phyloP scores from a whole-genome alignment of 2,329 filamentous ascomycete species.

The Chaetomiaceae sp. region DNA sequence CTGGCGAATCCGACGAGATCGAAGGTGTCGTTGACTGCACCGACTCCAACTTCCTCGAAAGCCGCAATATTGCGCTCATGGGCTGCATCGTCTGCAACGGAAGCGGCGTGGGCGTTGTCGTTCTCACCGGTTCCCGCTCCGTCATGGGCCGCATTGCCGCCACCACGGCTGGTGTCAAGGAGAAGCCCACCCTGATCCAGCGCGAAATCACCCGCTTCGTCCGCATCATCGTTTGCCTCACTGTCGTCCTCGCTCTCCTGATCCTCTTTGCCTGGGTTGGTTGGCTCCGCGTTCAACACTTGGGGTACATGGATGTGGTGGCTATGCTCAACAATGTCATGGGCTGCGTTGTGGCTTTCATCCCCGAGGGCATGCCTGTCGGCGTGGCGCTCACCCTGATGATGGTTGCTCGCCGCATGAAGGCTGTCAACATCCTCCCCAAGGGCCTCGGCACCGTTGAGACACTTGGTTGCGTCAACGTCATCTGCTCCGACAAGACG shows the following conservation, averaged over 20 bases:
- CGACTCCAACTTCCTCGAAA: slow-evolving; percentile 43
- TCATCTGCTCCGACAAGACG: slow-evolving; percentile 61
- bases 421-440: slow-evolving; percentile 51
- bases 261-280: slow-evolving; percentile 25
- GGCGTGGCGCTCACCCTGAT: slow-evolving; percentile 32
- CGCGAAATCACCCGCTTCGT: slow-evolving; percentile 35
- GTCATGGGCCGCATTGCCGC: slow-evolving; percentile 52
- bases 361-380: slow-evolving; percentile 40
- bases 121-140: slow-evolving; percentile 51
- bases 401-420: slow-evolving; percentile 35
- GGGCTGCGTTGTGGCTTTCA: slow-evolving; percentile 35
- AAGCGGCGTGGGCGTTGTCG: slow-evolving; percentile 51
- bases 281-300: slow-evolving; percentile 21
- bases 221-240: slow-evolving; percentile 32
- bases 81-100: slow-evolving; percentile 50
- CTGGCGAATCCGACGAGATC: slow-evolving; percentile 51
- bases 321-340: slow-evolving; percentile 20
- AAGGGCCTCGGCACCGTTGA: slow-evolving; percentile 53
- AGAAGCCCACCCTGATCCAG: slow-evolving; percentile 23
- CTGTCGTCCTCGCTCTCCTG: slow-evolving; percentile 23
- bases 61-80: slow-evolving; percentile 50
- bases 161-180: slow-evolving; percentile 27
- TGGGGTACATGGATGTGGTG: slow-evolving; percentile 1
- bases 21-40: slow-evolving; percentile 36
- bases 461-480: slow-evolving; percentile 51